Evolutionary conservation across 305 asterid genomes (phyloP), one percentile per base, ranked within the genome.

Genomic region (Solanum hybrid): DNA sequence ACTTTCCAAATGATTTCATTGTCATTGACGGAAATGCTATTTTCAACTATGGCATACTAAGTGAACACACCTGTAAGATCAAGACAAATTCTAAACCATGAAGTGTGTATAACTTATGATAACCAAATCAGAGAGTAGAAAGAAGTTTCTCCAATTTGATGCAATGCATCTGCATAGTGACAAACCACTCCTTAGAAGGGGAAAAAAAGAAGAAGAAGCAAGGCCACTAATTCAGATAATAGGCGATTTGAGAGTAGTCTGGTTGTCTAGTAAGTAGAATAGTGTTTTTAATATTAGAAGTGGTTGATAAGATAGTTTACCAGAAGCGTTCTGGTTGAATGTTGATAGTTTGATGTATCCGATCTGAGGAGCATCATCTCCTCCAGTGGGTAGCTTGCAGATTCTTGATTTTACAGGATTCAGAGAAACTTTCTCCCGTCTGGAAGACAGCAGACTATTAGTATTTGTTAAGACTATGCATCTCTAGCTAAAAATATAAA

Each of bases 261-360:
- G 75, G 8, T 83, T 29, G 11, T 46, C 74, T 84, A 29, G 29
- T 18, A 84, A 18, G 42, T 84, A 84, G 29, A 4, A 84, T 57
- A 84, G 1, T 29, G 87, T 6, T 29, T 83, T 83, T 29, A 84
- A 18, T 29, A 46, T 12, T 9, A 42, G 9, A 57, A 85, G 51
- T 33, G 51, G 3, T 0, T 2, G 24, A 12, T 57, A 85, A n/a
- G 33, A 85, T 85, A 22, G n/a, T 28, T 74, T 95, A 97, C 99
- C 99, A 84, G 99, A 97, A 80, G 99, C 98, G 90, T 97, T 97
- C 94, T 97, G 98, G 92, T 94, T 97, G 97, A 97, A 97, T 90
- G 99, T 93, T 79, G 98, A 94, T 88, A 97, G 92, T 92, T 97
- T 97, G 92, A 97, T 97, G 89, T 97, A 97, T 92, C 99, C 99